Evolutionary conservation across 2,329 filamentous ascomycete genomes (phyloP), one percentile per base, ranked within the genome.

Genomic region (Ophiocordyceps robertsii): DNA sequence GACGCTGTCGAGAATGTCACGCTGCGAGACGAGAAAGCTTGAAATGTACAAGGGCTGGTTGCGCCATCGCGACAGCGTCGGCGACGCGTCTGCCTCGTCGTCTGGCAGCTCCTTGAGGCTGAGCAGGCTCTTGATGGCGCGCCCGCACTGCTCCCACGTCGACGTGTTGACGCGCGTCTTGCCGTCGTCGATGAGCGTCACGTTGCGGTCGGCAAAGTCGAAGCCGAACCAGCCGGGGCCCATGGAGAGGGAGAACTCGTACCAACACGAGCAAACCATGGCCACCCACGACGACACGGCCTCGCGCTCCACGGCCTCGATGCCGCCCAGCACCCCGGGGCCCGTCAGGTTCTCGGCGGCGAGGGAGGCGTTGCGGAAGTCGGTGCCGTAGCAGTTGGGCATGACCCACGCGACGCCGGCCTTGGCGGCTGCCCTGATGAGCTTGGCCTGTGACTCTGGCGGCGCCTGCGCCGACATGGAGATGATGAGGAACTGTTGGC

Each of bases 1-100:
- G 12, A 80, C 58, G n/a, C 69, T 70, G 33, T 72, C 69, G 42
- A 84, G 67, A 64, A 84, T 83, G 10, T 84, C 79, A 11, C 67
- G 66, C 56, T 85, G 81, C 45, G 59, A 75, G 46, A 78, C 49
- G 11, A 61, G 55, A 60, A 82, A 84, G 46, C 72, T 78, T 8
- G 63, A 66, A 11, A 80, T 49, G 49, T 68, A 74, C 2, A 80
- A 52, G 0, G 51, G 47, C 40, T 67, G 65, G 55, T 79, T 75
- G 3, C 17, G 58, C 49, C 50, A 65, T 46, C 38, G 62, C 51
- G 29, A 75, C 0, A 68, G 49, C 0, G 46, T 55, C 2, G 57
- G 33, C 56, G 69, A 52, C 37, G 38, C 44, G 45, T 61, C 58
- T 6, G 48, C 47, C 42, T 58, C 16, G 51, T 48, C 65, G 53